Evolutionary conservation across 2,329 filamentous ascomycete species (phyloP).

Genomic region (Penicillium sp.): DNA sequence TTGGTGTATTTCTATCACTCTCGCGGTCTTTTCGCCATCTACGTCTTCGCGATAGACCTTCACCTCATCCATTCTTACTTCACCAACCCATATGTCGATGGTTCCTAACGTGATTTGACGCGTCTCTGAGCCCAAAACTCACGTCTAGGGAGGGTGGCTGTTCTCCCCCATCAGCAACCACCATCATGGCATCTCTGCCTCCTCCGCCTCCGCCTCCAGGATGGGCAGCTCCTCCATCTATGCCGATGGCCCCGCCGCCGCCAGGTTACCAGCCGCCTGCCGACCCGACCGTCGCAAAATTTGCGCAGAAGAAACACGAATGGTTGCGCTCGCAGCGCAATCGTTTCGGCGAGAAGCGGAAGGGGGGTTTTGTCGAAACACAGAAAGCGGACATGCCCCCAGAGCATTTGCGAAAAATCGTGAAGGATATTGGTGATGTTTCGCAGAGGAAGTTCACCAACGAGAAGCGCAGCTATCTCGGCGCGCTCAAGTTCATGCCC

Average conservation of each 20-base stretch:
- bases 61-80: not conserved
- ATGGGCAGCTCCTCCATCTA: slow-evolving; percentile 49
- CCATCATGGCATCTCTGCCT: slow-evolving; percentile 55
- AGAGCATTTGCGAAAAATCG: slow-evolving; percentile 96
- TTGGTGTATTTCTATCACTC: slow-evolving; percentile 18
- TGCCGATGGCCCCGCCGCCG: slow-evolving; percentile 64
- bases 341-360: slow-evolving; percentile 93
- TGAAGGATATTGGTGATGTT: slow-evolving; percentile 96
- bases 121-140: slow-evolving; percentile 28
- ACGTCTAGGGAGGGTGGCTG: slow-evolving; percentile 24
- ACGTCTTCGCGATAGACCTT: not conserved
- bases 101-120: slow-evolving; percentile 31
- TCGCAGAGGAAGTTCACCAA: slow-evolving; percentile 99
- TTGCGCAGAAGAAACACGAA: slow-evolving; percentile 98
- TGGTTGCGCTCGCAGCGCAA: slow-evolving; percentile 89
- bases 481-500: slow-evolving; percentile 98
- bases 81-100: slow-evolving; percentile 11
- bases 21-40: not conserved
- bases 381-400: slow-evolving; percentile 99
- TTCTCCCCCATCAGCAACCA: slow-evolving; percentile 21
- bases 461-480: slow-evolving; percentile 96
- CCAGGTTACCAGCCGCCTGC: slow-evolving; percentile 75
- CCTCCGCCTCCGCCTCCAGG: slow-evolving; percentile 63
- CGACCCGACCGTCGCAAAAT: slow-evolving; percentile 84
- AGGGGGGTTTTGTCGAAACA: slow-evolving; percentile 92